These are phyloP conservation scores for Xylogone sp. DNA, from an alignment of 2,329 filamentous ascomycete genomes.

Conservation along the genomic window DNA sequence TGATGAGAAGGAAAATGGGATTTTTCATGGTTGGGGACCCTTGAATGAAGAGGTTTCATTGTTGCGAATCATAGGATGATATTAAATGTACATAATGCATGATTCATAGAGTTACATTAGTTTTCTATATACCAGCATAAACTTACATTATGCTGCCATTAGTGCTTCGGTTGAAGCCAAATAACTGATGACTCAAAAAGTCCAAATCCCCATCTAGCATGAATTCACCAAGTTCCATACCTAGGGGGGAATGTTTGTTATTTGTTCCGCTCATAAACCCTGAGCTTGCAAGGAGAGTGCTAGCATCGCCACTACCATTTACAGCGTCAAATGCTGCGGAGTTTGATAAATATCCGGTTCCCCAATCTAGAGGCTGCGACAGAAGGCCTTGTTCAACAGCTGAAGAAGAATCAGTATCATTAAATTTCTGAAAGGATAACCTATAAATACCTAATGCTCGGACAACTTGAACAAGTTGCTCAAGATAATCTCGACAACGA, in stretches of 20 bases:
- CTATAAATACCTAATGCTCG: neutral
- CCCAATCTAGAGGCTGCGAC: neutral
- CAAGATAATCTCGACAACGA: constrained; percentile 26
- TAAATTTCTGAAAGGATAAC: too few species aligned
- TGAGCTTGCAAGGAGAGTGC: neutral
- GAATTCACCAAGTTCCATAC: constrained; percentile 33
- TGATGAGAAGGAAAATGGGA: neutral
- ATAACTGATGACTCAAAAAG: constrained; percentile 11
- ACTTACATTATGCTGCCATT: too few species aligned
- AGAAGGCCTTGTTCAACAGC: neutral
- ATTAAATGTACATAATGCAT: neutral
- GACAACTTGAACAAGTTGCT: constrained; percentile 14
- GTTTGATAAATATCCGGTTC: neutral
- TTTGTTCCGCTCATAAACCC: too few species aligned
- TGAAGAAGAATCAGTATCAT: too few species aligned
- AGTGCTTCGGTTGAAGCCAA: neutral
- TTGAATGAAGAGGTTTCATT: too few species aligned
- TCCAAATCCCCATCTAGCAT: constrained; percentile 32
- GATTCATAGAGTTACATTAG: neutral
- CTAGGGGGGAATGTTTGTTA: constrained; percentile 19
- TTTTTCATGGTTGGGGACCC: neutral
- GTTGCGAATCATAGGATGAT: too few species aligned
- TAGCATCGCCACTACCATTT: neutral
- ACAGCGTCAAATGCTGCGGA: neutral
- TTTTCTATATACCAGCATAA: too few species aligned